phyloP scores from a whole-genome alignment of 495 filamentous ascomycete species.

The Sabuloglossum arenarium region DNA sequence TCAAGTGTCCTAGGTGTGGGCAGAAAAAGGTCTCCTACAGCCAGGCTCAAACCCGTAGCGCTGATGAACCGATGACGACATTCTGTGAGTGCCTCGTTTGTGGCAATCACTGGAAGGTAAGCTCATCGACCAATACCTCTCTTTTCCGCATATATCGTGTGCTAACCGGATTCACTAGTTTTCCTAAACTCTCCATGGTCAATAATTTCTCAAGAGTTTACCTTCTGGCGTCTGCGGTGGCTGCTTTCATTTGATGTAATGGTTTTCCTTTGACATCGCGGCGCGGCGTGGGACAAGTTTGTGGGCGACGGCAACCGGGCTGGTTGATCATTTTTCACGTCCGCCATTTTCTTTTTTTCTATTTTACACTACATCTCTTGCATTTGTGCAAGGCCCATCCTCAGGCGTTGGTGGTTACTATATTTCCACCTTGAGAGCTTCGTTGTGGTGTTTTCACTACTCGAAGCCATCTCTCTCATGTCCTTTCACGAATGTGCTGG shows the following conservation, averaged over 20 bases:
- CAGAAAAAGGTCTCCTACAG: slow-evolving; percentile 87
- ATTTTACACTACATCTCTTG: background rate
- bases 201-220: background rate
- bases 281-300: too few species aligned
- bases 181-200: background rate
- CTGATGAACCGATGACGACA: slow-evolving; percentile 81
- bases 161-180: background rate
- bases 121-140: background rate
- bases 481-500: too few species aligned
- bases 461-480: too few species aligned
- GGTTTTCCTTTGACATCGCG: too few species aligned
- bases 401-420: too few species aligned
- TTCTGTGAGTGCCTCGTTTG: slow-evolving; percentile 61
- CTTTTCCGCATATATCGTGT: background rate
- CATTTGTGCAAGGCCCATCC: background rate
- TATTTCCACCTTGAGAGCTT: too few species aligned
- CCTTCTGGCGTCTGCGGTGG: background rate
- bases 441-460: too few species aligned
- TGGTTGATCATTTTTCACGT: background rate
- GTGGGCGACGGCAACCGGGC: background rate
- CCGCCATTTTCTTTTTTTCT: background rate
- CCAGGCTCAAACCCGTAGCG: slow-evolving; percentile 86
- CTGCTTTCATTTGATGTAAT: background rate
- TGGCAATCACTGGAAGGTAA: slow-evolving; percentile 56
- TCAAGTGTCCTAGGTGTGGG: slow-evolving; percentile 76